These are phyloP conservation scores for Chrysosphaeria jannelii DNA, from an alignment of 2,329 filamentous ascomycete species.

Conservation along the genomic window DNA sequence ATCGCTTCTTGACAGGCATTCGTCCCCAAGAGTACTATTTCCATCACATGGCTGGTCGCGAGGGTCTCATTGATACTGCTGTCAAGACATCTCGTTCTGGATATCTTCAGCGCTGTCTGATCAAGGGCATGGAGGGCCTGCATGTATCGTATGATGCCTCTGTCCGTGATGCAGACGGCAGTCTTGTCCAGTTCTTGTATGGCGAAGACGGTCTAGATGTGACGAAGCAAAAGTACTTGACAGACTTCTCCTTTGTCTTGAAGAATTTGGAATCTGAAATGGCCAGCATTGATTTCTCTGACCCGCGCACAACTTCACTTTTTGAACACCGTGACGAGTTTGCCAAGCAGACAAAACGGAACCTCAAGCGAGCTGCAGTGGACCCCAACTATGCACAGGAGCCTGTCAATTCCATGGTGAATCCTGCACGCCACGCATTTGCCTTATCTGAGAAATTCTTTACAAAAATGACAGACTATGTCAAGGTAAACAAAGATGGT, in stretches of 20 bases:
- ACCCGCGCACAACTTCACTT: conserved; percentile 14
- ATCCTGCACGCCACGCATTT: conserved; percentile 50
- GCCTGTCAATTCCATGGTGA: conserved; percentile 41
- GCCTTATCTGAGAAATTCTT: conserved; percentile 77
- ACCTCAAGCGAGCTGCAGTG: conserved; percentile 38
- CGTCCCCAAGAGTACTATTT: conserved; percentile 97
- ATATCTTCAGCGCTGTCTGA: conserved; percentile 84
- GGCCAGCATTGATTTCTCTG: conserved; percentile 38
- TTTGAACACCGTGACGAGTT: conserved; percentile 27
- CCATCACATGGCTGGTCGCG: conserved; percentile 96
- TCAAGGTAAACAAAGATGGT: conserved; percentile 42
- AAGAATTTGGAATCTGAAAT: conserved; percentile 62
- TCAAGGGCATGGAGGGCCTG: conserved; percentile 94
- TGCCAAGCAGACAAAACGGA: conserved; percentile 54
- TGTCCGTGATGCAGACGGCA: conserved; percentile 79
- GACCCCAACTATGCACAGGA: conserved; percentile 30
- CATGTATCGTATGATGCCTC: conserved; percentile 81
- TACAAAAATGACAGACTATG: conserved; percentile 38
- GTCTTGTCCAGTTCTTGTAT: conserved; percentile 81
- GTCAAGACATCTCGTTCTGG: conserved; percentile 95
- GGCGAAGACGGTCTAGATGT: conserved; percentile 90
- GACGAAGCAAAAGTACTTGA: conserved; percentile 74
- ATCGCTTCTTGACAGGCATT: conserved; percentile 93
- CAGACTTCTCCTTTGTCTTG: conserved; percentile 68
- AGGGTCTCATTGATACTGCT: conserved; percentile 94